Conservation (phyloP, 2,329 filamentous ascomycete species). For the Botryotinia globosa region DNA sequence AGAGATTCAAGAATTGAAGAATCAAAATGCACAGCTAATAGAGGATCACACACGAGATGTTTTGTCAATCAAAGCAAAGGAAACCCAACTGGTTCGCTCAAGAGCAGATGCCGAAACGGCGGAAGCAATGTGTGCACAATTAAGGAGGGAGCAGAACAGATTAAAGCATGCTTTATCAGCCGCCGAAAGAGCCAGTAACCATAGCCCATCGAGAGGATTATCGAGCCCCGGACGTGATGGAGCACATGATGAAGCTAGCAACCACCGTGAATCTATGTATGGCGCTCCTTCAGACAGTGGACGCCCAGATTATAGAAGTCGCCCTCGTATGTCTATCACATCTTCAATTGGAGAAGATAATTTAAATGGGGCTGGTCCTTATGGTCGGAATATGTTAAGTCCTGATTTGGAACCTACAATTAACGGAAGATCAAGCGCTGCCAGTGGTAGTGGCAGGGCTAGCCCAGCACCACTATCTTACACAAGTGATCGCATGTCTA, state of each 20-base stretch:
- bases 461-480: slow-evolving; percentile 33
- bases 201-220: slow-evolving; percentile 32
- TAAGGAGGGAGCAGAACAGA: slow-evolving; percentile 85
- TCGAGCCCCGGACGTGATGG: slow-evolving; percentile 45
- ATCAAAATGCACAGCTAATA: slow-evolving; percentile 93
- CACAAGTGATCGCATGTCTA: slow-evolving; percentile 30
- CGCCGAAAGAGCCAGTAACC: slow-evolving; percentile 51
- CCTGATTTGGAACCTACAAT: slow-evolving; percentile 34
- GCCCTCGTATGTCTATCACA: slow-evolving; percentile 52
- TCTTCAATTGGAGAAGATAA: slow-evolving; percentile 72
- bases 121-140: slow-evolving; percentile 78
- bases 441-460: slow-evolving; percentile 37
- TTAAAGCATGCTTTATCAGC: slow-evolving; percentile 80
- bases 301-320: slow-evolving; percentile 29
- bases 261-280: slow-evolving; percentile 52
- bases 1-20: slow-evolving; percentile 90
- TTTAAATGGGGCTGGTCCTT: slow-evolving; percentile 58
- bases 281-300: slow-evolving; percentile 30
- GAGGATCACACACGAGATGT: slow-evolving; percentile 96
- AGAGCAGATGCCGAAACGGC: slow-evolving; percentile 86
- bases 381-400: slow-evolving; percentile 37
- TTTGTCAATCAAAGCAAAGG: slow-evolving; percentile 95
- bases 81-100: slow-evolving; percentile 91
- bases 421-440: slow-evolving; percentile 36
- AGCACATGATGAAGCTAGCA: slow-evolving; percentile 56